Base-by-base conservation (phyloP, 441 rosid species). In the Gossypium trilobum region DNA sequence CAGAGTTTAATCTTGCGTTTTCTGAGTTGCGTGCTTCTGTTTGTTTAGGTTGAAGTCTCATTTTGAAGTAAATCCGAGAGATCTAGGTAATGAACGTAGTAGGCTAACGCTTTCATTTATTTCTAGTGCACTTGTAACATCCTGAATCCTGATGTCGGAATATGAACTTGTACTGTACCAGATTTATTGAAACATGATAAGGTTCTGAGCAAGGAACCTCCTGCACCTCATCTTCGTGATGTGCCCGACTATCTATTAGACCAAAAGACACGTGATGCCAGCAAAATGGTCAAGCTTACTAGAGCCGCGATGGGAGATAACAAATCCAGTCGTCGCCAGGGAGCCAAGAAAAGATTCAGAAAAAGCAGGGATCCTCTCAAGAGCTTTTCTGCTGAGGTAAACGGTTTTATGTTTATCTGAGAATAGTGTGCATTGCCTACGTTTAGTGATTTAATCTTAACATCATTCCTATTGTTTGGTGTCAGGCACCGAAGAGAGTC, bases 181-280 rank as follows among this genome's bases (percentile, higher is more conserved):
- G 98, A 87, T 87, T 78, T 91, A 20, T 74, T 95, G 85, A 87
- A 89, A 75, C 99, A 91, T 27, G 98, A 92, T 81, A 92, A 89
- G 82, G 77, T 73, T 60, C 77, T 91, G 69, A 89, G 95, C 87
- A 92, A 92, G 85, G 83, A 83, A 59, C 79, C 85, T 0, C 80
- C 88, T 5, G 88, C 91, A 42, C 85, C 95, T 64, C 92, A 92
- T 81, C 83, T 91, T 11, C 85, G 83, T 7, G 85, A 87, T 50
- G 87, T 92, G 55, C 99, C 99, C 0, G 96, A 86, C 62, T 91
- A 95, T 82, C 82, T 95, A 27, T 65, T 87, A 70, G 98, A 95
- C 64, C 65, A 85, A 27, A 87, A 82, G 71, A 90, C 97, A 14
- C 87, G 87, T 77, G 93, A 92, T 78, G 97, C 97, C 57, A 86